Conservation (phyloP, 208 protist genomes). For the Leptomonas seymouri region DNA sequence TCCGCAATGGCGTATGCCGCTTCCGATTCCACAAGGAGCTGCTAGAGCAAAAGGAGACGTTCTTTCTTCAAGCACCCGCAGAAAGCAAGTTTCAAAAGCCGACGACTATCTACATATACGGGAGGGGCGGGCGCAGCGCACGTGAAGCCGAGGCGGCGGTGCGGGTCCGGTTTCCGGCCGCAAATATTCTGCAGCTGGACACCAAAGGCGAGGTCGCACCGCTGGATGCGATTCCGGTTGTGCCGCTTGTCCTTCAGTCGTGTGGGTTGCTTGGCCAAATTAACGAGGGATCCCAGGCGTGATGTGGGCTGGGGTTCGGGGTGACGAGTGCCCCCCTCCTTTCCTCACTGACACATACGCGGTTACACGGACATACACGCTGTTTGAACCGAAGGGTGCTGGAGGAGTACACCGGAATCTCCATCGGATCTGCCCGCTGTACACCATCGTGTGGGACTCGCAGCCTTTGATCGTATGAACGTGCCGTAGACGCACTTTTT, state of each 20-base stretch:
- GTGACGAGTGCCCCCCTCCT: too few species aligned
- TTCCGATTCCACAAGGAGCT: constrained; percentile 57
- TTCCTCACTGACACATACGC: too few species aligned
- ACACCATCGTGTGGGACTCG: too few species aligned
- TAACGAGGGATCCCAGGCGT: constrained; percentile 18
- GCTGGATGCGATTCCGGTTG: constrained; percentile 26
- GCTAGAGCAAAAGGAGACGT: constrained; percentile 24
- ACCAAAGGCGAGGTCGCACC: constrained; percentile 19
- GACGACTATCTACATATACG: constrained; percentile 50
- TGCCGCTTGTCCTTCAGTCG: constrained; percentile 42
- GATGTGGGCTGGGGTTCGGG: background rate
- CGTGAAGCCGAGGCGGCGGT: constrained; percentile 33
- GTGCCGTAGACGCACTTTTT: background rate
- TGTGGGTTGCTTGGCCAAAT: constrained; percentile 55
- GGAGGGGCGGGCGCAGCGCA: constrained; percentile 8
- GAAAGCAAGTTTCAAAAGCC: constrained; percentile 38
- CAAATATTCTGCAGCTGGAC: constrained; percentile 40
- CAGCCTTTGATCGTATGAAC: too few species aligned
- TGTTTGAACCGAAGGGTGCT: too few species aligned
- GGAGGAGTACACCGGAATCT: too few species aligned
- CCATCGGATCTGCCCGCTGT: too few species aligned
- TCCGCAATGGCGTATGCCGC: constrained; percentile 23
- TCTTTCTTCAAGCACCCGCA: constrained; percentile 18
- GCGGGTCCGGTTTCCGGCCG: constrained; percentile 40
- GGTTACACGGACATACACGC: too few species aligned